Evolutionary conservation across 1,284 basidiomycete species (phyloP), one percentile per base, ranked within the genome.

Genomic region (Heliocybe sulcata): DNA sequence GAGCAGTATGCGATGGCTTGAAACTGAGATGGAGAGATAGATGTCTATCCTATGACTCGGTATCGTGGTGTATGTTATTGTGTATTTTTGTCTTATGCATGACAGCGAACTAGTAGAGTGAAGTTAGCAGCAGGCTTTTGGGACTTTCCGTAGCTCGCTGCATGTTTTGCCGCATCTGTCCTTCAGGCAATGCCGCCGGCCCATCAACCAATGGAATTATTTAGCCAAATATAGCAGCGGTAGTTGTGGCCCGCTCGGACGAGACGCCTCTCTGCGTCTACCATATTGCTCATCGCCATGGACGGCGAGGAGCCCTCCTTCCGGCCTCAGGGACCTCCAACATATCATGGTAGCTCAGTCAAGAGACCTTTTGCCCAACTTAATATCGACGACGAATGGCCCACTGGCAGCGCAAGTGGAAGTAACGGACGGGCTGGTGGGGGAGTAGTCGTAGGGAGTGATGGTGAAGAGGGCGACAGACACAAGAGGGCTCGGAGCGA

Each of bases 1-100:
- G 79, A 84, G 72, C 81, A 85, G 68, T 95, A 88, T 66, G 94
- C 93, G 10, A 47, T 49, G 47, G 47, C 47, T 9, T 49, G 47
- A 49, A 16, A 3, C 8, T n/a, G 6, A 6, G 38, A 20, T 4
- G 38, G 19, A 42, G 16, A 8, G 16, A 42, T 16, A 42, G 12
- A 16, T 42, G 38, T 42, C 8, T 42, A 42, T 42, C 38, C 16
- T n/a, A 42, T 42, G 38, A 42, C 38, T 42, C 9, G 9, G 38
- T 42, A n/a, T 16, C 12, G 6, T 42, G 38, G 19, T 42, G 38
- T 42, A 42, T 42, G 38, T 42, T 42, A 42, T 42, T 42, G 6
- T 42, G 38, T 42, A 42, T 42, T 42, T 42, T 16, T 6, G 38
- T 42, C 16, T n/a, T 31, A 6, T 31, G 16, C 19, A 42, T 20